phyloP scores from a whole-genome alignment of 1,139 yeast genomes.

The Hyphopichia pseudoburtonii region DNA sequence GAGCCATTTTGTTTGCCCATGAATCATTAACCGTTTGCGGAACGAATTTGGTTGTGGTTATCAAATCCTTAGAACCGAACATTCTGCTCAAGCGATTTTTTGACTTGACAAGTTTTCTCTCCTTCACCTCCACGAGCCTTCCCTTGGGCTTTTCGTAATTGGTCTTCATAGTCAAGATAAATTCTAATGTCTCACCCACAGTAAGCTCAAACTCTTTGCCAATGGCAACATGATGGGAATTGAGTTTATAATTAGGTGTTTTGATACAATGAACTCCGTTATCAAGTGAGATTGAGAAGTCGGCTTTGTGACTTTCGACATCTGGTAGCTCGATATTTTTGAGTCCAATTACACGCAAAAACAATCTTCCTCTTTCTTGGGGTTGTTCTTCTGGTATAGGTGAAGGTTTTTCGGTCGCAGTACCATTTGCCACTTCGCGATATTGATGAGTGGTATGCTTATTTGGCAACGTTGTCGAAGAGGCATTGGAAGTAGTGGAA shows the following conservation, averaged over 20 bases:
- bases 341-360: conserved; percentile 63
- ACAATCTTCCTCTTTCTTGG: conserved; percentile 71
- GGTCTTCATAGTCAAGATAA: conserved; percentile 73
- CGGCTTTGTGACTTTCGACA: conserved; percentile 54
- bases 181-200: conserved; percentile 63
- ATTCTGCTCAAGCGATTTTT: conserved; percentile 45
- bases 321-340: conserved; percentile 60
- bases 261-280: conserved; percentile 87
- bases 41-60: conserved; percentile 56
- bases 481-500: conserved; percentile 16
- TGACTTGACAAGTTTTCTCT: conserved; percentile 50
- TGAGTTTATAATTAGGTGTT: conserved; percentile 61
- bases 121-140: conserved; percentile 57
- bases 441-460: conserved; percentile 6
- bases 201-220: conserved; percentile 85
- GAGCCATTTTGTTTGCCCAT: conserved; percentile 62
- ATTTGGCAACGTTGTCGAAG: conserved; percentile 15
- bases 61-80: conserved; percentile 49
- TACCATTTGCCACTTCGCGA: conserved; percentile 4
- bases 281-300: conserved; percentile 72
- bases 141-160: conserved; percentile 55
- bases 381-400: conserved; percentile 6
- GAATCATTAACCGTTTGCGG: conserved; percentile 52
- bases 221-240: conserved; percentile 42
- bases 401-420: not conserved